phyloP scores from a whole-genome alignment of 2,329 filamentous ascomycete species.

The Pseudogymnoascus sp. region DNA sequence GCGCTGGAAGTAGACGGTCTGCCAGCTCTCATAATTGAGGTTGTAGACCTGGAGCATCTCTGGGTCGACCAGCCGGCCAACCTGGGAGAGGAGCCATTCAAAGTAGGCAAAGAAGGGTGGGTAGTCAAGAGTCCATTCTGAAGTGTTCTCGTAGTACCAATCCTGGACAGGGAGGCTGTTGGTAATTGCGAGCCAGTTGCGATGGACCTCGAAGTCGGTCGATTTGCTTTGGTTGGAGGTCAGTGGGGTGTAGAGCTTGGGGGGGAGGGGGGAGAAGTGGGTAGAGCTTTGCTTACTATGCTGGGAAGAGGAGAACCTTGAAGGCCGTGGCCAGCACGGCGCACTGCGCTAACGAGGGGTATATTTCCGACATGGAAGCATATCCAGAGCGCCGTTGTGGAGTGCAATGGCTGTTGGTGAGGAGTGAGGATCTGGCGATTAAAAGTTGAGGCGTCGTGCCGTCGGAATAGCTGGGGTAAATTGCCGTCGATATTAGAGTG shows the following conservation, averaged over 20 bases:
- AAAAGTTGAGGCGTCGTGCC: background rate
- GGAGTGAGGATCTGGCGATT: background rate
- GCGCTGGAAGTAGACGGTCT: conserved; percentile 89
- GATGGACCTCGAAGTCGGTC: conserved; percentile 97
- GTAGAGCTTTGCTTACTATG: conserved; percentile 58
- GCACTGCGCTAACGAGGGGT: conserved; percentile 83
- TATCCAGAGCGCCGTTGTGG: conserved; percentile 11
- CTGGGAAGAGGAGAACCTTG: conserved; percentile 86
- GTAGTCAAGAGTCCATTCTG: conserved; percentile 99
- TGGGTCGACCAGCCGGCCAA: conserved; percentile 67
- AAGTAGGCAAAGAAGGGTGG: conserved; percentile 97
- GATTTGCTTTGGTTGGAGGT: conserved; percentile 62
- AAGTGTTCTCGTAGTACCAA: conserved; percentile 97
- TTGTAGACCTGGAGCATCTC: conserved; percentile 75
- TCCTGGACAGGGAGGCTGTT: conserved; percentile 76
- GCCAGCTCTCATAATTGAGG: conserved; percentile 81
- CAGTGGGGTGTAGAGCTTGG: background rate
- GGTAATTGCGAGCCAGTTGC: conserved; percentile 97
- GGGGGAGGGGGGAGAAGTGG: background rate
- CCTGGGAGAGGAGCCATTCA: conserved; percentile 83
- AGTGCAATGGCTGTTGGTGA: background rate
- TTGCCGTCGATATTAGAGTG: background rate
- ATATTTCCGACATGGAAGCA: conserved; percentile 62
- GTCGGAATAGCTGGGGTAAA: background rate
- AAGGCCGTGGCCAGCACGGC: conserved; percentile 78